Evolutionary conservation across 2,329 filamentous ascomycete species (phyloP).

Genomic region (Epichloe coenophiala): DNA sequence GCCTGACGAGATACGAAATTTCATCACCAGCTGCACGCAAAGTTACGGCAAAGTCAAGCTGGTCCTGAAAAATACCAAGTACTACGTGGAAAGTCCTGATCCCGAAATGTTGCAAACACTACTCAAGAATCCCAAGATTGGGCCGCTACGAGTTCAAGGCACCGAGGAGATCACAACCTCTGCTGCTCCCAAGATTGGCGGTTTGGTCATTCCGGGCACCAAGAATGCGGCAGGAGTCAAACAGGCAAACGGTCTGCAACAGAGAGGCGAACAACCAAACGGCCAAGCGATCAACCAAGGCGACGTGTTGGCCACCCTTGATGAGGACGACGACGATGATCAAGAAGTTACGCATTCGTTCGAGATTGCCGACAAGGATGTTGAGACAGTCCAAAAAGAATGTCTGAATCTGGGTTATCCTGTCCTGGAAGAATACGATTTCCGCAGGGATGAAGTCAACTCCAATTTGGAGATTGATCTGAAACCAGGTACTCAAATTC

Average conservation of each 20-base stretch:
- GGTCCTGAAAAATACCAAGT: constrained; percentile 86
- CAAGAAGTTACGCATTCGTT: constrained; percentile 85
- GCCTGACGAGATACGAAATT: constrained; percentile 65
- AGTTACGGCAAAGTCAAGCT: constrained; percentile 94
- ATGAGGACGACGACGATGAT: constrained; percentile 83
- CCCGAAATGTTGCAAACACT: constrained; percentile 73
- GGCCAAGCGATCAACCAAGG: constrained; percentile 43
- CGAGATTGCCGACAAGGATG: constrained; percentile 69
- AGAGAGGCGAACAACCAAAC: constrained; percentile 23
- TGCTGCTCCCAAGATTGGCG: constrained; percentile 73
- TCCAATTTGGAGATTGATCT: constrained; percentile 89
- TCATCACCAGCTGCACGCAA: constrained; percentile 67
- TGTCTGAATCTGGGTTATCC: constrained; percentile 79
- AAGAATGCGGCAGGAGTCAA: constrained; percentile 82
- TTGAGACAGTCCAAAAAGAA: constrained; percentile 79
- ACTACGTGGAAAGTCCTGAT: constrained; percentile 87
- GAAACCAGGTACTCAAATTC: constrained; percentile 76
- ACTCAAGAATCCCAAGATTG: constrained; percentile 74
- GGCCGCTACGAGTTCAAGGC: constrained; percentile 62
- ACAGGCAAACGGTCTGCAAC: constrained; percentile 42
- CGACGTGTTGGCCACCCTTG: constrained; percentile 57
- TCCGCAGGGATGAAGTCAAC: constrained; percentile 79
- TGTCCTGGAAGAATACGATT: constrained; percentile 93
- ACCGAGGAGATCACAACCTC: constrained; percentile 62
- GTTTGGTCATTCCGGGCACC: constrained; percentile 84